Evolutionary conservation across 768 basidiomycete genomes (phyloP).

Genomic region (Tricholoma hemisulphureum): DNA sequence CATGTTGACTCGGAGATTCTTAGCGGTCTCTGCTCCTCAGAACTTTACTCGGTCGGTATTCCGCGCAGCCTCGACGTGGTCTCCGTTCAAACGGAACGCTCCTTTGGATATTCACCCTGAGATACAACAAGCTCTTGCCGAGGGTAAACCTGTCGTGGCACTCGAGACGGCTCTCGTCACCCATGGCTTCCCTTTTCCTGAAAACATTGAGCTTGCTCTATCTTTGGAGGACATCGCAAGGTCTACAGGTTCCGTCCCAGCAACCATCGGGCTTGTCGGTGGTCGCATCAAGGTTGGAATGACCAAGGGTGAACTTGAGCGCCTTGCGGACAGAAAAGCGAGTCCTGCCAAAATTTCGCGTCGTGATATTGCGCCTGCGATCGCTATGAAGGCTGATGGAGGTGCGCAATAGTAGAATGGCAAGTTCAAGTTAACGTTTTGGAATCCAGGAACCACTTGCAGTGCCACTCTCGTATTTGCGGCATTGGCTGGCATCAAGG

Average conservation of each 20-base stretch:
- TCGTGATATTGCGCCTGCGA: constrained; percentile 76
- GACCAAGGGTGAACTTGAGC: constrained; percentile 57
- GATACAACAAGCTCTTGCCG: constrained; percentile 73
- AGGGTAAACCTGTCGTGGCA: constrained; percentile 73
- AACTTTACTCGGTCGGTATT: not conserved
- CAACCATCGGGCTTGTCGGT: constrained; percentile 82
- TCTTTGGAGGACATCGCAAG: constrained; percentile 76
- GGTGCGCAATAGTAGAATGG: constrained; percentile 42
- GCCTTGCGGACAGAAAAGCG: constrained; percentile 54
- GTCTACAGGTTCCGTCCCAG: constrained; percentile 75
- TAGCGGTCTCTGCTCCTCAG: not conserved
- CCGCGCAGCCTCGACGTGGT: not conserved
- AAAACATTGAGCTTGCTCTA: constrained; percentile 67
- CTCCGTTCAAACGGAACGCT: constrained; percentile 20
- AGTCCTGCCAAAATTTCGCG: constrained; percentile 69
- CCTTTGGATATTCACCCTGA: constrained; percentile 77
- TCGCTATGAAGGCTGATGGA: constrained; percentile 67
- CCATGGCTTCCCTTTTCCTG: constrained; percentile 86
- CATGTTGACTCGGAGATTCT: not conserved
- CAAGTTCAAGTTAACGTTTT: constrained; percentile 9
- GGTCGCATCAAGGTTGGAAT: constrained; percentile 90
- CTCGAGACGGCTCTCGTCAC: constrained; percentile 92
- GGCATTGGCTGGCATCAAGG: constrained; percentile 84
- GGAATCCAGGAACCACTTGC: constrained; percentile 57
- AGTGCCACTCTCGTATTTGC: constrained; percentile 74